Percentiles rank a stretch among this genome's conserved stretches.
Conservation (phyloP, 257 asterid species). For the Gentiana dahurica region DNA sequence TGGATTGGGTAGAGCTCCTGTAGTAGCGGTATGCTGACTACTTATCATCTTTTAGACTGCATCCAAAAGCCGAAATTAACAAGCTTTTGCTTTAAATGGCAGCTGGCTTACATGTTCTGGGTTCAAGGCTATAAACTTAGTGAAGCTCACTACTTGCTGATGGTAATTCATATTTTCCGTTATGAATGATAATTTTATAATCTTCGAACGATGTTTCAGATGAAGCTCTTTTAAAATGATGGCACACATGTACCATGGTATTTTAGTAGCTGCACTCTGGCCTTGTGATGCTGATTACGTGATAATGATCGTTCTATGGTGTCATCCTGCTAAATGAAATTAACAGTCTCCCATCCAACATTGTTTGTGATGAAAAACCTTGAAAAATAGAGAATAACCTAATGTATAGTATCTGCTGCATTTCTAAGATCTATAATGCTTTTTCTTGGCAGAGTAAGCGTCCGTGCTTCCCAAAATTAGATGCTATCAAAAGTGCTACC, state of each 20-base stretch:
- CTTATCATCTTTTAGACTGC: background rate
- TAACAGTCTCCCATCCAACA: too few relatives aligned
- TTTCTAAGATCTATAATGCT: constrained; percentile 8
- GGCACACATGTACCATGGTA: background rate
- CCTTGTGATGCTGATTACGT: background rate
- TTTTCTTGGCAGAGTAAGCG: constrained; percentile 66
- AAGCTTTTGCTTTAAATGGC: constrained; percentile 16
- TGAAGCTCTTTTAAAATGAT: background rate
- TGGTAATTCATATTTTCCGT: constrained; percentile 35
- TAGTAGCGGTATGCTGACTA: constrained; percentile 53
- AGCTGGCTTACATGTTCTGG: constrained; percentile 99
- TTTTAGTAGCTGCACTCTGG: background rate
- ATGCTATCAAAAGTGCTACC: constrained; percentile 83
- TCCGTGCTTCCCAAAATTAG: constrained; percentile 78
- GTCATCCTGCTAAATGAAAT: too few relatives aligned
- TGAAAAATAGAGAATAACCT: too few relatives aligned
- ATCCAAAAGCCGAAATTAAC: constrained; percentile 4
- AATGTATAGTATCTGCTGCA: background rate
- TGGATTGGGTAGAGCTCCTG: constrained; percentile 98
- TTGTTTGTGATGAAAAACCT: too few relatives aligned
- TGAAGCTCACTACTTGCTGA: constrained; percentile 61
- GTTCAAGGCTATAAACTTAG: constrained; percentile 60
- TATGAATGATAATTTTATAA: background rate
- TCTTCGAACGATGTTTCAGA: background rate
- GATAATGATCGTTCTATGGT: too few relatives aligned